Evolutionary conservation across 2,329 filamentous ascomycete genomes (phyloP).

Genomic region (Hypoxylon sp.): DNA sequence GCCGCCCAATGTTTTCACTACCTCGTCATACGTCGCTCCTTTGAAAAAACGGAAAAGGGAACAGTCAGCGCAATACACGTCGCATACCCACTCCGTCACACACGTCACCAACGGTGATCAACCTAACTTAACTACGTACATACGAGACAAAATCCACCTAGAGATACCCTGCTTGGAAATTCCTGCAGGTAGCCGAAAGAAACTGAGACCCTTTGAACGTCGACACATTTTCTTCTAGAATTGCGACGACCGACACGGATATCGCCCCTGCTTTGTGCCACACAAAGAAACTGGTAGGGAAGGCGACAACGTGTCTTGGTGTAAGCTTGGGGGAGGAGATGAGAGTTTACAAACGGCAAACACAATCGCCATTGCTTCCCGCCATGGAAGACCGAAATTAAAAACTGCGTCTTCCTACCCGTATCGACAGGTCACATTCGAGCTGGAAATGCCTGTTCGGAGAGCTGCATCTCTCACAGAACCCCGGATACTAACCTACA

Average conservation of each 20-base stretch:
- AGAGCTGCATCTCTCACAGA: slow-evolving; percentile 34
- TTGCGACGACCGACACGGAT: slow-evolving; percentile 41
- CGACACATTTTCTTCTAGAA: slow-evolving; percentile 42
- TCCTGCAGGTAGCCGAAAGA: slow-evolving; percentile 43
- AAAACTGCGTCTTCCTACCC: slow-evolving; percentile 20
- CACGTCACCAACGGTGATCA: slow-evolving; percentile 41
- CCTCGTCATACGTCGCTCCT: slow-evolving; percentile 31
- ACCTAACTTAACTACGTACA: slow-evolving; percentile 25
- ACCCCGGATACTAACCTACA: slow-evolving; percentile 48
- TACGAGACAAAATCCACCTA: slow-evolving; percentile 29
- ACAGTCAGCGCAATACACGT: slow-evolving; percentile 39
- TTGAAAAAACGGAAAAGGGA: slow-evolving; percentile 29
- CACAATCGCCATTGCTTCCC: slow-evolving; percentile 36
- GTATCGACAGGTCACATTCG: slow-evolving; percentile 44
- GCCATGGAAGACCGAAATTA: slow-evolving; percentile 50
- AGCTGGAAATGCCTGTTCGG: slow-evolving; percentile 41
- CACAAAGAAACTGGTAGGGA: slow-evolving; percentile 33
- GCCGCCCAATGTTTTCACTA: not conserved
- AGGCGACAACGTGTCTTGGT: slow-evolving; percentile 23
- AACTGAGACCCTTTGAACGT: slow-evolving; percentile 43
- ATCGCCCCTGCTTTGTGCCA: slow-evolving; percentile 38
- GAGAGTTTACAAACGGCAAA: slow-evolving; percentile 45
- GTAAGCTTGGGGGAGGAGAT: slow-evolving; percentile 43
- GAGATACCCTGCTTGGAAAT: slow-evolving; percentile 12
- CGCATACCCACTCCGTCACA: slow-evolving; percentile 39